These are phyloP conservation scores for Chaetomium globosum DNA, from an alignment of 2,329 filamentous ascomycete species.

Conservation along the genomic window DNA sequence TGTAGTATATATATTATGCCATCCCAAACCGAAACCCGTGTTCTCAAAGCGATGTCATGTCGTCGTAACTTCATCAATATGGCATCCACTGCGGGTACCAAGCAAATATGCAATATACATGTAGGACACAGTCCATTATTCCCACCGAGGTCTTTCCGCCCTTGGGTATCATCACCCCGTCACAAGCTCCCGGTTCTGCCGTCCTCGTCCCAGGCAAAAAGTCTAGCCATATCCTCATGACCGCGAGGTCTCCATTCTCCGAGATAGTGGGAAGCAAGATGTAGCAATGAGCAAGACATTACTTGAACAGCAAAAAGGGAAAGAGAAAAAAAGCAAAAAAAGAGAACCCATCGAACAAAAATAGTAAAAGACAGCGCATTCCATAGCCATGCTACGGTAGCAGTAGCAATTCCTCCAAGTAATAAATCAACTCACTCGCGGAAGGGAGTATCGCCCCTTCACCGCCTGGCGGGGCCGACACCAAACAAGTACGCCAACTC, in stretches of 20 bases:
- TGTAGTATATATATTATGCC: background rate
- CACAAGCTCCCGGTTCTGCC: background rate
- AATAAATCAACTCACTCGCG: background rate
- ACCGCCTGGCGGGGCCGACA: slow-evolving; percentile 16
- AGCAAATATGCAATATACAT: slow-evolving; percentile 1
- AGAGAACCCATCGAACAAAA: too few species aligned
- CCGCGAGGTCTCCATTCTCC: slow-evolving; percentile 18
- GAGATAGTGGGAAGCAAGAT: background rate
- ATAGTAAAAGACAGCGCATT: background rate
- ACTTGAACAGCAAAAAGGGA: background rate
- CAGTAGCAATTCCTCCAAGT: background rate
- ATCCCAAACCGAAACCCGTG: background rate
- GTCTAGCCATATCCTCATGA: slow-evolving; percentile 1
- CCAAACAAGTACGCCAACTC: slow-evolving; percentile 74
- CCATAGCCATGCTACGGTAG: background rate
- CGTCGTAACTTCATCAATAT: slow-evolving; percentile 4
- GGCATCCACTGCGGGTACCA: background rate
- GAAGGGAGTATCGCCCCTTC: background rate
- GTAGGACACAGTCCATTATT: background rate
- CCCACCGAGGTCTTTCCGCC: background rate
- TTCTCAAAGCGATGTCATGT: background rate
- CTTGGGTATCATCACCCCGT: background rate
- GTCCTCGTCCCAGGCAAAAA: background rate
- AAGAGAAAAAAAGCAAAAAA: background rate
- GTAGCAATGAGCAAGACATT: slow-evolving; percentile 1